Evolutionary conservation across 1,284 basidiomycete species (phyloP).

Genomic region (Marasmius tenuissimus): DNA sequence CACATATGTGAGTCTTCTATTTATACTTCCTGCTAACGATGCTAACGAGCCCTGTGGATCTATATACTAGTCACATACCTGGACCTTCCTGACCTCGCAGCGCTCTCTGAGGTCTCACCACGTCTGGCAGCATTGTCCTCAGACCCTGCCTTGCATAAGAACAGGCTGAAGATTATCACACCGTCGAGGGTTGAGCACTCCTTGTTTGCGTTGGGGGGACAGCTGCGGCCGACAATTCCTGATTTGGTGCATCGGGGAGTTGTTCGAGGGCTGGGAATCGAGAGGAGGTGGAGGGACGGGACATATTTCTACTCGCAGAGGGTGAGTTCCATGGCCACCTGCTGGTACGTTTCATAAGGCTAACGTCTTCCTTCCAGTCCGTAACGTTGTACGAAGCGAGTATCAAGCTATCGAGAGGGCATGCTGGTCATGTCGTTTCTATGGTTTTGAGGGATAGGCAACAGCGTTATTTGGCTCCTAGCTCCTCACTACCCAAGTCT

Average conservation of each 20-base stretch:
- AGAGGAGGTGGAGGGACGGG: conserved; percentile 62
- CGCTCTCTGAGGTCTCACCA: conserved; percentile 46
- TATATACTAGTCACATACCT: conserved; percentile 56
- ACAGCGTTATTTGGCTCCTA: neutral
- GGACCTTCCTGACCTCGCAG: conserved; percentile 66
- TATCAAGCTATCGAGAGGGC: conserved; percentile 45
- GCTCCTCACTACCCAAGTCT: conserved; percentile 11
- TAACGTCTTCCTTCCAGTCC: conserved; percentile 35
- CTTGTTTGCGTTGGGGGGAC: conserved; percentile 54
- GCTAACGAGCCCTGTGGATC: neutral
- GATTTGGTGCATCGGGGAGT: conserved; percentile 69
- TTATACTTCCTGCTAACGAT: conserved; percentile 7
- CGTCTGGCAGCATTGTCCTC: conserved; percentile 46
- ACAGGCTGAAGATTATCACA: conserved; percentile 56
- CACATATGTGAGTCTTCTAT: conserved; percentile 48
- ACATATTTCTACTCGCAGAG: conserved; percentile 60
- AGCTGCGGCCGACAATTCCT: conserved; percentile 59
- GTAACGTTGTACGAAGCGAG: conserved; percentile 60
- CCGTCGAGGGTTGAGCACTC: conserved; percentile 68
- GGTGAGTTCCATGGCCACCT: conserved; percentile 36
- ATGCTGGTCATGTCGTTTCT: conserved; percentile 47
- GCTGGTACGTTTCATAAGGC: conserved; percentile 5
- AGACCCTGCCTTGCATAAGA: conserved; percentile 62
- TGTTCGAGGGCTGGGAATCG: conserved; percentile 63
- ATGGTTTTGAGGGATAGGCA: conserved; percentile 33